Conservation (phyloP, 1,284 basidiomycete genomes). For the Rugiboletus extremiorientalis region DNA sequence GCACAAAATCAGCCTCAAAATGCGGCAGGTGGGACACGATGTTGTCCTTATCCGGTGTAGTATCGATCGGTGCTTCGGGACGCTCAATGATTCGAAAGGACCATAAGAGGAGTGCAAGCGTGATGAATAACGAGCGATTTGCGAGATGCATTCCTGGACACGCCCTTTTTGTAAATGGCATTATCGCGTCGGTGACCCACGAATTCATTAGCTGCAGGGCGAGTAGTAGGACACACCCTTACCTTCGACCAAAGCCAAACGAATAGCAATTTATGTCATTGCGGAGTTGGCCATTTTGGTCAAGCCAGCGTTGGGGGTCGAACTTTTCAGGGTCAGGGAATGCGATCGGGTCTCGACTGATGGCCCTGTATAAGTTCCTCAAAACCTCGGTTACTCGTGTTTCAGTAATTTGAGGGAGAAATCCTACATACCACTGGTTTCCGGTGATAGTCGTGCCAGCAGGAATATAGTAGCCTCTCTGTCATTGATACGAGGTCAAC, state of each 20-base stretch:
- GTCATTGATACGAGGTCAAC: neutral
- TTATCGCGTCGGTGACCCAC: slow-evolving; percentile 14
- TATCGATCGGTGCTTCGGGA: slow-evolving; percentile 19
- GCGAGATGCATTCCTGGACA: slow-evolving; percentile 28
- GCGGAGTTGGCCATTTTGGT: slow-evolving; percentile 45
- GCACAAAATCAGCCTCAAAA: slow-evolving; percentile 21
- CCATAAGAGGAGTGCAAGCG: slow-evolving; percentile 22
- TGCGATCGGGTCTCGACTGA: slow-evolving; percentile 53
- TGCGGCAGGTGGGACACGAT: neutral
- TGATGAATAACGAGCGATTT: slow-evolving; percentile 22
- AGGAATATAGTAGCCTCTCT: slow-evolving; percentile 58
- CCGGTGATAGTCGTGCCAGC: slow-evolving; percentile 56
- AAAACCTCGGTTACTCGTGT: neutral
- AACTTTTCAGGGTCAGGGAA: slow-evolving; percentile 62
- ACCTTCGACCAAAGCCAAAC: slow-evolving; percentile 63
- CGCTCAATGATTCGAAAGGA: slow-evolving; percentile 22
- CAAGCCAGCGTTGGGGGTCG: slow-evolving; percentile 58
- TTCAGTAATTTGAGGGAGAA: neutral
- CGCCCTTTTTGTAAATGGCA: slow-evolving; percentile 5
- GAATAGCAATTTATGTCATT: slow-evolving; percentile 51
- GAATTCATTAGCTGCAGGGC: neutral
- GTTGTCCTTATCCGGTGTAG: slow-evolving; percentile 10
- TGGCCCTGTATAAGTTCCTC: slow-evolving; percentile 38
- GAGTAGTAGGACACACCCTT: neutral
- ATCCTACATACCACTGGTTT: slow-evolving; percentile 50